phyloP scores from a whole-genome alignment of 176 grass and related monocot species.

The Pontederia crassipes region DNA sequence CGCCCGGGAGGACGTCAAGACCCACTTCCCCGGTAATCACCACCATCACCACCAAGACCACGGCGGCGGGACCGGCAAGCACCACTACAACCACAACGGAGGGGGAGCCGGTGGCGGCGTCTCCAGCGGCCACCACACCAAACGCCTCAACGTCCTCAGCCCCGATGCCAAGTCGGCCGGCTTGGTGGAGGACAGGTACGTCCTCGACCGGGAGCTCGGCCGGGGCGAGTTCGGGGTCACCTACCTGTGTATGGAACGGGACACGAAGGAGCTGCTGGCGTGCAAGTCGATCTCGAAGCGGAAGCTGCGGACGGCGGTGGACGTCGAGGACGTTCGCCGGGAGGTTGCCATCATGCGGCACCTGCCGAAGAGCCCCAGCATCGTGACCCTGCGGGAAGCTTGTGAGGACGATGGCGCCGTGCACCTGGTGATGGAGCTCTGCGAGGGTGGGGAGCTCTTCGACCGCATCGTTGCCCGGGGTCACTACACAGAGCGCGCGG shows the following conservation, averaged over 20 bases:
- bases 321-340: conserved; percentile 96
- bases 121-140: conserved; percentile 17
- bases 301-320: conserved; percentile 85
- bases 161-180: conserved; percentile 40
- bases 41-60: conserved; percentile 17
- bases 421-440: conserved; percentile 99
- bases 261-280: conserved; percentile 66
- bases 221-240: conserved; percentile 98
- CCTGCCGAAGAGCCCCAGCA: conserved; percentile 62
- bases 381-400: conserved; percentile 71
- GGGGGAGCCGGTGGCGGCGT: neutral
- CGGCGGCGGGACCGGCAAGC: conserved; percentile 43
- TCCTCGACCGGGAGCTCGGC: conserved; percentile 78
- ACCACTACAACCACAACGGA: conserved; percentile 24
- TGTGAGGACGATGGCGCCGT: conserved; percentile 93
- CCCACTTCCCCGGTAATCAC: conserved; percentile 46
- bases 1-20: conserved; percentile 83
- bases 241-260: conserved; percentile 90
- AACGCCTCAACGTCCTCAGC: conserved; percentile 67
- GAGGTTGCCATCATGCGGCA: conserved; percentile 99
- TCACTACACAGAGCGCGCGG: conserved; percentile 89
- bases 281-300: conserved; percentile 99
- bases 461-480: conserved; percentile 95
- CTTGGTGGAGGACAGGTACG: conserved; percentile 72
- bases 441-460: conserved; percentile 98